These are phyloP conservation scores for Aegle marmelos DNA, from an alignment of 345 rosid species.

Conservation along the genomic window DNA sequence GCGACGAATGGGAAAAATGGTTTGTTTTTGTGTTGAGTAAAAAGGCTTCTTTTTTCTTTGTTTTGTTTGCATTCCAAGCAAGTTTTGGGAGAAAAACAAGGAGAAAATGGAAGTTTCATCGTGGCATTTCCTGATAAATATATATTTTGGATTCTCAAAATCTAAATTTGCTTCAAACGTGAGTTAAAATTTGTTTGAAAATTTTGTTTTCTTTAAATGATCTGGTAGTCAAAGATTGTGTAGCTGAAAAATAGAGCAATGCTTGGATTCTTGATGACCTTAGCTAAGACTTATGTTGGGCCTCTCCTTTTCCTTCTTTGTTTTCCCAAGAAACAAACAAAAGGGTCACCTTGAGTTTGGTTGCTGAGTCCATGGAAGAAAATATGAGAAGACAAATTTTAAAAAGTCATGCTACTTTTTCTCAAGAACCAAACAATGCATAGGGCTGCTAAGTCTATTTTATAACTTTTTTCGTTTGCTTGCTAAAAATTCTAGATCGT, in stretches of 20 bases:
- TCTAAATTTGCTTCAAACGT: neutral
- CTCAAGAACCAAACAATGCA: constrained; percentile 25
- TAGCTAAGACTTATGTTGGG: neutral
- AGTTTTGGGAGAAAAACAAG: neutral
- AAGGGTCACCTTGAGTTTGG: constrained; percentile 3
- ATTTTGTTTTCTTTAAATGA: neutral
- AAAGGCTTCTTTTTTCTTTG: neutral
- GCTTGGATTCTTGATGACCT: neutral
- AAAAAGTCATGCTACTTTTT: constrained; percentile 8
- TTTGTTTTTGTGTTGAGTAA: neutral
- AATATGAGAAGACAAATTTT: neutral
- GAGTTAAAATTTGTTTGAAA: neutral
- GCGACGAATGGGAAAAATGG: neutral
- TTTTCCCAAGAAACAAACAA: constrained; percentile 19
- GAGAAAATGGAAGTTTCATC: neutral
- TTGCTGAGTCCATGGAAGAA: constrained; percentile 9
- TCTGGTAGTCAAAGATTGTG: too few species aligned
- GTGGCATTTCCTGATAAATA: neutral
- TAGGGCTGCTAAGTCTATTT: constrained; percentile 13
- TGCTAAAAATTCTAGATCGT: constrained; percentile 20
- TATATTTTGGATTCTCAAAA: neutral
- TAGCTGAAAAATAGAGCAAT: neutral
- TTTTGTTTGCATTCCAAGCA: constrained; percentile 18
- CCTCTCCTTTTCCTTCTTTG: constrained; percentile 1
- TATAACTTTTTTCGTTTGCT: neutral